Base-by-base conservation (phyloP, 2,329 filamentous ascomycete species). In the Escovopsis weberi region DNA sequence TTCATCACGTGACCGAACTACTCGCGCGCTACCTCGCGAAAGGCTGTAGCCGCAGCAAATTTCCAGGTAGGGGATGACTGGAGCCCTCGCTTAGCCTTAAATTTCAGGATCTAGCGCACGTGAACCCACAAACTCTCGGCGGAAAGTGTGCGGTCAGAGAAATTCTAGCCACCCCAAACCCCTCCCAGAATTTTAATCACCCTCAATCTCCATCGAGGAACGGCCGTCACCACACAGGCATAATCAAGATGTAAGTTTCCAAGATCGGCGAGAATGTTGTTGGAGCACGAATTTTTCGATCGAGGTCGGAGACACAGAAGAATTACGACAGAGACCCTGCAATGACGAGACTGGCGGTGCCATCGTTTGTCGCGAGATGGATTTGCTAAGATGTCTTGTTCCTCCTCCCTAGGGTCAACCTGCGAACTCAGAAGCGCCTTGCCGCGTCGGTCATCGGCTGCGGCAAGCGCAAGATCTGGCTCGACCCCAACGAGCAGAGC, bases 391-490 rank as follows among this genome's bases (percentile, higher is more conserved):
- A 45, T 44, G 39, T 47, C 49, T 48, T 53, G 44, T 51, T 49
- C 42, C 41, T 46, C 44, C 38, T 43, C 19, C 48, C 42, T 68
- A 98, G 91, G 91, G 88, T 94, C 84, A 96, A 96, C 71, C 84
- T 98, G 73, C 83, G 82, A 72, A 96, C 91, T 71, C 93, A 98
- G 82, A 98, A 98, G 84, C 89, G 93, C 76, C 88, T 98, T 65
- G 91, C 91, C 70, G 86, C 91, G 66, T 85, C 89, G 72, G 91
- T 98, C 70, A 85, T 94, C 70, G 87, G 87, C 79, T 94, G 86
- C 77, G 91, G 91, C 69, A 82, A 98, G 85, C 85, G 89, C 82
- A 98, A 98, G 85, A 94, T 98, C 75, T 98, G 91, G 91, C 88
- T 98, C 68, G 91, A 98, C 74, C 91, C 91, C 71, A 96, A 93